phyloP scores from a whole-genome alignment of 2,329 filamentous ascomycete genomes.

The Bipolaris victoriae region DNA sequence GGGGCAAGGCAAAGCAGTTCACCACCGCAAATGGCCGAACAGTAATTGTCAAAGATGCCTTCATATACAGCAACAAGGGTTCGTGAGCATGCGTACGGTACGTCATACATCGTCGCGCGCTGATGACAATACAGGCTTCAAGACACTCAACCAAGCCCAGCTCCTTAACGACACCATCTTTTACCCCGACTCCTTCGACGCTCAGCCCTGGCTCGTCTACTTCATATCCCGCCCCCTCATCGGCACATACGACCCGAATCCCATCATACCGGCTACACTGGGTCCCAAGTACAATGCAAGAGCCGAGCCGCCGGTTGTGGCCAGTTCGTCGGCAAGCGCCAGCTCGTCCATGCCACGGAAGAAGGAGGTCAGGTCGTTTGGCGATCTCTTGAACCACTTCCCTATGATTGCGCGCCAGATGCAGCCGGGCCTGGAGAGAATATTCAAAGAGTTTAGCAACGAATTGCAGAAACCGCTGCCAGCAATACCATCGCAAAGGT shows the following conservation, averaged over 20 bases:
- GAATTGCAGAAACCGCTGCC: constrained; percentile 86
- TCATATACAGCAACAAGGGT: constrained; percentile 97
- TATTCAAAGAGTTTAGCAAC: constrained; percentile 87
- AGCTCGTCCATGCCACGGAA: constrained; percentile 66
- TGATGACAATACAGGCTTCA: constrained; percentile 72
- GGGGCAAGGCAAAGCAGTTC: constrained; percentile 93
- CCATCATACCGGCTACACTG: constrained; percentile 67
- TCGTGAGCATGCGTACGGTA: constrained; percentile 15
- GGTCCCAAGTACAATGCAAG: constrained; percentile 28
- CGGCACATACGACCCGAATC: constrained; percentile 78
- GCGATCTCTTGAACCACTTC: constrained; percentile 87
- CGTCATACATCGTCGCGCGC: not conserved
- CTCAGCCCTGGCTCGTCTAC: constrained; percentile 94
- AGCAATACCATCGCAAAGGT: constrained; percentile 64
- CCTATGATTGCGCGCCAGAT: constrained; percentile 96
- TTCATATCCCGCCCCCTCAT: constrained; percentile 90
- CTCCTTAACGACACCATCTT: constrained; percentile 83
- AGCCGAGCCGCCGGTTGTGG: constrained; percentile 8
- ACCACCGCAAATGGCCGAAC: constrained; percentile 91
- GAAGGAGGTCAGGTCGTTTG: constrained; percentile 90
- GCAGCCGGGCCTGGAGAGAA: constrained; percentile 85
- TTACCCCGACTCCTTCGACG: constrained; percentile 87
- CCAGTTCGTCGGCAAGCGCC: constrained; percentile 30
- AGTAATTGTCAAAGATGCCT: constrained; percentile 90
- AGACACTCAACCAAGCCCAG: constrained; percentile 86